phyloP scores from a whole-genome alignment of 2,329 filamentous ascomycete genomes.

The Ascochyta lentis region DNA sequence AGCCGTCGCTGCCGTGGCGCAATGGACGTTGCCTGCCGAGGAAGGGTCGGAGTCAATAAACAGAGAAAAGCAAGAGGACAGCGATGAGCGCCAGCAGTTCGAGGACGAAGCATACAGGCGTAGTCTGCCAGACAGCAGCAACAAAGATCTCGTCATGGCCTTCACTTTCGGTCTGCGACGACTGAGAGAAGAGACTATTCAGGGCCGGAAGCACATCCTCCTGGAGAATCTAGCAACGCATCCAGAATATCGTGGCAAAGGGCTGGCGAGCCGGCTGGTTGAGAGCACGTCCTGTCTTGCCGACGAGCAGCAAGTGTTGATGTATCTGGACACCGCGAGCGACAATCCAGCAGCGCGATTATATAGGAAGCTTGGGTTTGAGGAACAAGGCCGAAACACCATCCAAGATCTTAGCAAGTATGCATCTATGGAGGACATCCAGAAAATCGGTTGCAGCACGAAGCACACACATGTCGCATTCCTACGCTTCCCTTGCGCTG shows the following conservation, averaged over 20 bases:
- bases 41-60: background rate
- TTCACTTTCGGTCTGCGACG: conserved; percentile 24
- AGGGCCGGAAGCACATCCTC: conserved; percentile 23
- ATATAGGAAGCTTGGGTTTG: conserved; percentile 36
- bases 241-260: conserved; percentile 30
- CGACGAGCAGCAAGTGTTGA: conserved; percentile 21
- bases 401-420: conserved; percentile 28
- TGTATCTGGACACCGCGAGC: conserved; percentile 38
- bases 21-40: conserved; percentile 31
- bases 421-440: background rate
- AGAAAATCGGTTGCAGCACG: background rate
- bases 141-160: conserved; percentile 35
- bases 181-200: conserved; percentile 23
- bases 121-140: conserved; percentile 30
- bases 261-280: conserved; percentile 32
- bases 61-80: conserved; percentile 25
- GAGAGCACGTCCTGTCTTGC: conserved; percentile 23
- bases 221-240: conserved; percentile 41
- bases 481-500: background rate
- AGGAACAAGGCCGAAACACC: conserved; percentile 25
- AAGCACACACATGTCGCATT: conserved; percentile 12
- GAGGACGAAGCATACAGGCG: conserved; percentile 32
- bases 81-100: conserved; percentile 29
- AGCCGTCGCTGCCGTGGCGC: conserved; percentile 32
- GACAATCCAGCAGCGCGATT: conserved; percentile 33